Percentiles rank a stretch among this genome's conserved stretches.
Evolutionary conservation across 495 filamentous ascomycete genomes (phyloP).

Genomic region (Astrothelium subdiscretum): DNA sequence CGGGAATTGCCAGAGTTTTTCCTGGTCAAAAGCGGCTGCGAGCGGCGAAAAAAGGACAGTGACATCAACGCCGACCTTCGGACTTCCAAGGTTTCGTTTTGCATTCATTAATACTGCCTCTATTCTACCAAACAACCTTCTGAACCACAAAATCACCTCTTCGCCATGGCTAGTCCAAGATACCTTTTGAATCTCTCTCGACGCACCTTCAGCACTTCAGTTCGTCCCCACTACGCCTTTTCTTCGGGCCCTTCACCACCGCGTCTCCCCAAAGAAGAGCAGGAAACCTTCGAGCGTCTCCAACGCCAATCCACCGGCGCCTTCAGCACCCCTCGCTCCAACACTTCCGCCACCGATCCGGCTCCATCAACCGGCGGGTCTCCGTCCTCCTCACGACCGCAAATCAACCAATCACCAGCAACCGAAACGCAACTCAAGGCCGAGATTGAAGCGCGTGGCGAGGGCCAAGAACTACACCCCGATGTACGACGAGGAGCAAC

Average conservation of each 20-base stretch:
- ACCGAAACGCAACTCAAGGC: slow-evolving; percentile 16
- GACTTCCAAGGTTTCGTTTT: not conserved
- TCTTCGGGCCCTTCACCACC: slow-evolving; percentile 57
- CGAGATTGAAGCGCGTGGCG: slow-evolving; percentile 38
- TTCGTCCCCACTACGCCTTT: slow-evolving; percentile 21
- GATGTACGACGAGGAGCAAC: slow-evolving; percentile 58
- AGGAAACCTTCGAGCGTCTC: slow-evolving; percentile 84
- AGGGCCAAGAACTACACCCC: slow-evolving; percentile 55
- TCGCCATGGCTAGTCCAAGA: too few species aligned
- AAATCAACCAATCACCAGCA: slow-evolving; percentile 30
- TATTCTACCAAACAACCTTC: too few species aligned
- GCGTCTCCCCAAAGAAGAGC: slow-evolving; percentile 73
- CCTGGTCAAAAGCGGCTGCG: too few species aligned
- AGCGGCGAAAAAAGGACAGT: not conserved
- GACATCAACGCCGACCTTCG: not conserved
- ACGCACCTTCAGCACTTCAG: slow-evolving; percentile 19
- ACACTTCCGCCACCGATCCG: slow-evolving; percentile 1
- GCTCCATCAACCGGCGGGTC: slow-evolving; percentile 18
- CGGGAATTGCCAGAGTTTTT: too few species aligned
- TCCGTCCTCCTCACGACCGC: slow-evolving; percentile 11
- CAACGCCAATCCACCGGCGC: slow-evolving; percentile 62
- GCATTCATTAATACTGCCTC: not conserved
- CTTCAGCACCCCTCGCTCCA: slow-evolving; percentile 49
- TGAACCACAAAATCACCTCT: too few species aligned
- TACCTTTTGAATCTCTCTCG: not conserved